Evolutionary conservation across 2,329 filamentous ascomycete species (phyloP).

Genomic region (Trichoderma afroharzianum): DNA sequence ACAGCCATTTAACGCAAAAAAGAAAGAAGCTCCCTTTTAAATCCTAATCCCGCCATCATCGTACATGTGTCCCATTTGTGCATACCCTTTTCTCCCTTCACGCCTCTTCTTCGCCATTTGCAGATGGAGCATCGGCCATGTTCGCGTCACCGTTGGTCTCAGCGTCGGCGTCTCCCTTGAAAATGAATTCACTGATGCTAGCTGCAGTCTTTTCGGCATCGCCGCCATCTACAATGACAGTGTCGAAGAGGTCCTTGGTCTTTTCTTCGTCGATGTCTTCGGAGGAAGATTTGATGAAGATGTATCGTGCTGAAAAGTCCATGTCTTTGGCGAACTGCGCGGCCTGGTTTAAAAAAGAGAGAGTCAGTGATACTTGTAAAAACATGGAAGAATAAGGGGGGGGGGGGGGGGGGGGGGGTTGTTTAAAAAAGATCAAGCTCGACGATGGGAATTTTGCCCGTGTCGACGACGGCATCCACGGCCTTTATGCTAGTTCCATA

Average conservation of each 20-base stretch:
- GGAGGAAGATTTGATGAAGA: constrained; percentile 48
- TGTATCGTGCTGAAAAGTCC: constrained; percentile 51
- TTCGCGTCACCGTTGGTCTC: constrained; percentile 18
- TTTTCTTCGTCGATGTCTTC: constrained; percentile 28
- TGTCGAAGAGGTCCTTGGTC: constrained; percentile 28
- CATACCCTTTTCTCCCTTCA: background rate
- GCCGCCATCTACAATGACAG: constrained; percentile 27
- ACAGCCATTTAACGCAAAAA: background rate
- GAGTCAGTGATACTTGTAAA: too few relatives aligned
- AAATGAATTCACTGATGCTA: constrained; percentile 29
- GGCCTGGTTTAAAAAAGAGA: constrained; percentile 37
- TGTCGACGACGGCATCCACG: constrained; percentile 48
- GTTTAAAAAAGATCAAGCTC: constrained; percentile 50
- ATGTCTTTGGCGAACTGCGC: constrained; percentile 56
- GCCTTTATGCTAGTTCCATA: constrained; percentile 56
- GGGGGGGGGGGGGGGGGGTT: too few relatives aligned
- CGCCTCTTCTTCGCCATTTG: background rate
- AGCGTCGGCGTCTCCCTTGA: constrained; percentile 5
- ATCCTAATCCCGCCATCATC: background rate
- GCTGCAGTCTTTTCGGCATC: constrained; percentile 23
- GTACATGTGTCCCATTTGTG: background rate
- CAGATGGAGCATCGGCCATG: constrained; percentile 20
- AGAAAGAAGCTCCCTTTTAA: background rate
- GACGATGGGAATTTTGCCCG: constrained; percentile 58
- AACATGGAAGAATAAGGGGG: too few relatives aligned